Conservation (phyloP, 1,139 yeast genomes). For the Chernovozyma sophiae-reginae region DNA sequence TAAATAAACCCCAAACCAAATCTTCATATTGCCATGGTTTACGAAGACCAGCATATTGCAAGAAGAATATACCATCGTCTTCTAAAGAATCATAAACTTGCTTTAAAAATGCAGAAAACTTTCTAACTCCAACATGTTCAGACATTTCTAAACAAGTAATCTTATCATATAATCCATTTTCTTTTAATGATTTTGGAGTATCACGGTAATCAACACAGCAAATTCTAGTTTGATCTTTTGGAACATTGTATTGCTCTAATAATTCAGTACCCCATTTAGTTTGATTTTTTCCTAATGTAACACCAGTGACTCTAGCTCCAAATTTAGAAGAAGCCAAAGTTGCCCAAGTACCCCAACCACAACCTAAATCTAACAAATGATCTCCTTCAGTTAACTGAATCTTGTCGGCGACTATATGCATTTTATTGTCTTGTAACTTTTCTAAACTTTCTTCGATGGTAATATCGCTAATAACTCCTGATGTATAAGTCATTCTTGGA, state of each 20-base stretch:
- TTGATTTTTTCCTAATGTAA: slow-evolving; percentile 87
- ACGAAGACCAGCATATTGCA: slow-evolving; percentile 89
- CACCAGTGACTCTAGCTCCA: slow-evolving; percentile 86
- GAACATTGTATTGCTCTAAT: slow-evolving; percentile 64
- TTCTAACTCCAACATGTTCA: slow-evolving; percentile 92
- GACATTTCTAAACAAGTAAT: slow-evolving; percentile 94
- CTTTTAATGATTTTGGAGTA: slow-evolving; percentile 63
- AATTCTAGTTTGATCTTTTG: slow-evolving; percentile 66
- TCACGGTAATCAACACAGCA: slow-evolving; percentile 89
- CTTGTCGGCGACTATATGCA: slow-evolving; percentile 84
- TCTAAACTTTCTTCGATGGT: slow-evolving; percentile 73
- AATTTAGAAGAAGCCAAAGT: slow-evolving; percentile 77
- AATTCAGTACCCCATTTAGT: slow-evolving; percentile 84
- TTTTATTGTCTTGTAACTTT: slow-evolving; percentile 85
- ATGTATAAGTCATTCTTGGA: slow-evolving; percentile 90
- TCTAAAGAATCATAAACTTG: slow-evolving; percentile 86
- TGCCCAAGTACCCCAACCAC: slow-evolving; percentile 97
- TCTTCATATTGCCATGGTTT: slow-evolving; percentile 95
- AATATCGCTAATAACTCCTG: slow-evolving; percentile 78
- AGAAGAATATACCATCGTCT: slow-evolving; percentile 83
- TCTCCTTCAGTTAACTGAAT: slow-evolving; percentile 73
- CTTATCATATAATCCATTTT: slow-evolving; percentile 70
- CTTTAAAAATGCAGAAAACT: slow-evolving; percentile 66
- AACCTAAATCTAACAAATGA: slow-evolving; percentile 76
- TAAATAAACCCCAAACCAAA: slow-evolving; percentile 88